A percentile compares a stretch with the other conserved stretches of the same genome.
phyloP scores from a whole-genome alignment of 2,329 filamentous ascomycete species.

The Penicillium sp. region DNA sequence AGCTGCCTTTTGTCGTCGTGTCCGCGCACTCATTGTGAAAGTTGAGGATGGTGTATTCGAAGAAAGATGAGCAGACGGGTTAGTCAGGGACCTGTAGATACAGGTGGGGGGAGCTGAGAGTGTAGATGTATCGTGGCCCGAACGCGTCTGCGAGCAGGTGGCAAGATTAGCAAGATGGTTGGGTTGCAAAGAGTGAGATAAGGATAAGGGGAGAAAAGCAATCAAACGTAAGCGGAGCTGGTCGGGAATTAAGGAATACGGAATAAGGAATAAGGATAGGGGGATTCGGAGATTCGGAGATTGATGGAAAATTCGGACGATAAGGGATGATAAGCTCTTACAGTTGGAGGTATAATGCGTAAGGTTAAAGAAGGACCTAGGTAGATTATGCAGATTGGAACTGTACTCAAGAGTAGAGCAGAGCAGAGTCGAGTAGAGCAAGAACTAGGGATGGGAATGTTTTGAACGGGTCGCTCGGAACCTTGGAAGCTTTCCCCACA shows the following conservation, averaged over 20 bases:
- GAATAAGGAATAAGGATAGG: background rate
- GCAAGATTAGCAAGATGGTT: background rate
- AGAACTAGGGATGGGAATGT: conserved; percentile 2
- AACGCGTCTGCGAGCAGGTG: background rate
- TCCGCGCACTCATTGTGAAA: conserved; percentile 35
- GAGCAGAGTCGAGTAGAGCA: background rate
- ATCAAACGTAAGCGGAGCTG: conserved; percentile 1
- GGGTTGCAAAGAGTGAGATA: conserved; percentile 5
- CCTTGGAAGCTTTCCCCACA: conserved; percentile 22
- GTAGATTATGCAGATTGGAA: background rate
- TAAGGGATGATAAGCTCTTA: conserved; percentile 6
- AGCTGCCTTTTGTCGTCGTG: conserved; percentile 38
- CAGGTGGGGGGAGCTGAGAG: background rate
- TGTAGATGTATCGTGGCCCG: background rate
- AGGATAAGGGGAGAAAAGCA: conserved; percentile 4
- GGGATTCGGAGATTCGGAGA: background rate
- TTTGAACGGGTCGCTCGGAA: conserved; percentile 17
- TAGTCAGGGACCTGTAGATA: background rate
- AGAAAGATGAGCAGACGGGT: background rate
- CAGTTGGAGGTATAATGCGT: background rate
- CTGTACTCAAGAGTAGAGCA: background rate
- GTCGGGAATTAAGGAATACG: background rate
- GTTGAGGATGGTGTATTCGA: background rate
- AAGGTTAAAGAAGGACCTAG: background rate
- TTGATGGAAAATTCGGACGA: background rate